These are phyloP conservation scores for Penicillium flavigenum DNA, from an alignment of 495 filamentous ascomycete genomes.

Conservation along the genomic window DNA sequence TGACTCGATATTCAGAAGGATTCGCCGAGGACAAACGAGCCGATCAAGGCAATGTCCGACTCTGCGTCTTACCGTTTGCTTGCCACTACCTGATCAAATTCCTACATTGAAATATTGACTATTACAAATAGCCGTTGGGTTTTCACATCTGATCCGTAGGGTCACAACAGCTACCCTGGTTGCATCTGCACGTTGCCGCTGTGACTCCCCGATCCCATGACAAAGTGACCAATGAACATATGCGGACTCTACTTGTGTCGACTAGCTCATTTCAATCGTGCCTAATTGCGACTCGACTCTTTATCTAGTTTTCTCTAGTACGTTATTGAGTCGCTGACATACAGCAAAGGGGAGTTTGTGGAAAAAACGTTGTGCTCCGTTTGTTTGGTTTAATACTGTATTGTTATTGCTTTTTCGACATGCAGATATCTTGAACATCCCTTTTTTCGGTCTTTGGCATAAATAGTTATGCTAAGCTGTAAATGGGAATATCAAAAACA, in stretches of 20 bases:
- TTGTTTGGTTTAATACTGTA: not conserved
- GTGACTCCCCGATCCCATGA: slow-evolving; percentile 7
- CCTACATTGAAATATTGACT: not conserved
- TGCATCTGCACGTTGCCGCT: slow-evolving; percentile 18
- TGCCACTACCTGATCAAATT: not conserved
- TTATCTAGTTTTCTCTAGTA: not conserved
- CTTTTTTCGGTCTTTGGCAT: not conserved
- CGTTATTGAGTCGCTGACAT: not conserved
- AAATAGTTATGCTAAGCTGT: not conserved
- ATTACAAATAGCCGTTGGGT: not conserved
- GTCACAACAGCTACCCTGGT: slow-evolving; percentile 7
- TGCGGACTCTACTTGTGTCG: not conserved
- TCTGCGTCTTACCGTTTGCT: slow-evolving; percentile 11
- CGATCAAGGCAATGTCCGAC: not conserved
- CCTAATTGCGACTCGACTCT: not conserved
- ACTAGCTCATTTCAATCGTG: slow-evolving; percentile 1
- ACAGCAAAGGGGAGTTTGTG: not conserved
- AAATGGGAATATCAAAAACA: not conserved
- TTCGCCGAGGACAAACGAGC: slow-evolving; percentile 4
- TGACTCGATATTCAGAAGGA: not conserved
- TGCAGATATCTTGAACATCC: not conserved
- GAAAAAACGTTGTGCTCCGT: not conserved
- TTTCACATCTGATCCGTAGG: slow-evolving; percentile 1
- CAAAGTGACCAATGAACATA: slow-evolving; percentile 11
- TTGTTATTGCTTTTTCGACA: not conserved